phyloP scores from a whole-genome alignment of 2,329 filamentous ascomycete genomes.

The Trichoderma arundinaceum region DNA sequence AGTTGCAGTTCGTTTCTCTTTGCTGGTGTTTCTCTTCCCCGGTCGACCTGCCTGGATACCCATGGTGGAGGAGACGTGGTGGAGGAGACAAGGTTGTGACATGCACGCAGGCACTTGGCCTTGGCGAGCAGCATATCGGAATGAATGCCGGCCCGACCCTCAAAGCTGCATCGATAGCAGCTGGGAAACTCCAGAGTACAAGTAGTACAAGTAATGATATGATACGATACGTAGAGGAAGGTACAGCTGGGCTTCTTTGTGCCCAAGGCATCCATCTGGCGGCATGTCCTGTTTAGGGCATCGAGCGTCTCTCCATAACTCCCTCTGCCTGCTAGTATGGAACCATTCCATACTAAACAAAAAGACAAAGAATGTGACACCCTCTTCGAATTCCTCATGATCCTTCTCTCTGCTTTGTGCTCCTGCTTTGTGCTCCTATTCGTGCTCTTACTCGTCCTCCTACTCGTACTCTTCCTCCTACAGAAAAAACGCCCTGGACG shows the following conservation, averaged over 20 bases:
- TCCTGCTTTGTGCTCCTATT: no score
- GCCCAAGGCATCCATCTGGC: background rate
- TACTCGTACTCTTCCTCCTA: background rate
- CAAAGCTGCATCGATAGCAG: conserved; percentile 16
- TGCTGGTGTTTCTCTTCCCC: background rate
- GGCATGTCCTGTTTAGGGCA: no score
- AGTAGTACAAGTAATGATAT: no score
- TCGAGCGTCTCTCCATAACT: no score
- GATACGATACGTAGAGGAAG: background rate
- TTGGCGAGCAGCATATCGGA: conserved; percentile 22
- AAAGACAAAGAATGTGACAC: no score
- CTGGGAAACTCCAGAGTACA: background rate
- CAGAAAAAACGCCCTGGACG: no score
- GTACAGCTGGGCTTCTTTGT: background rate
- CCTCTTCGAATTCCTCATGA: no score
- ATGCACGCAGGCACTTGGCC: conserved; percentile 4
- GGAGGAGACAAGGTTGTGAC: conserved; percentile 4
- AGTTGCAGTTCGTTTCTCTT: conserved; percentile 14
- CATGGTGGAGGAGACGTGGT: background rate
- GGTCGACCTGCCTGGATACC: background rate
- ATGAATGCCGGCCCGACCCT: conserved; percentile 26
- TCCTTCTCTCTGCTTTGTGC: no score
- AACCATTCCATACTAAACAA: no score
- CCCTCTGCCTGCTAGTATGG: no score
- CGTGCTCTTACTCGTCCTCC: background rate